Percentiles rank a stretch among this genome's conserved stretches.
phyloP scores from a whole-genome alignment of 169 alveolate genomes.

The Cryptosporidium ryanae region DNA sequence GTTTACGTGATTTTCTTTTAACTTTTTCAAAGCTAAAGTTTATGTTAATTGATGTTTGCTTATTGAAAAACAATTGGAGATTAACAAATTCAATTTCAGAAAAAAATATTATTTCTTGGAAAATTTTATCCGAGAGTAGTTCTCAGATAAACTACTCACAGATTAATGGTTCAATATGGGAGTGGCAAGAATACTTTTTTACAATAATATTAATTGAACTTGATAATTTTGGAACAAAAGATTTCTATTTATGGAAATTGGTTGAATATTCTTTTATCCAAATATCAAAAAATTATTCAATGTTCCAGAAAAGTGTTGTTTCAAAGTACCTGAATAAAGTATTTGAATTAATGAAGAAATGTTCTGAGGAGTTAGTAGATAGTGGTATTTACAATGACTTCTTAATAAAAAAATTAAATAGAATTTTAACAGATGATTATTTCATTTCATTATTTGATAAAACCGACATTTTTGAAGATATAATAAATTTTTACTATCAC shows the following conservation, averaged over 20 bases:
- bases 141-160: not conserved
- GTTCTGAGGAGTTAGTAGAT: conserved; percentile 19
- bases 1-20: conserved; percentile 34
- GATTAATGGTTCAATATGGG: no score
- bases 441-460: conserved; percentile 13
- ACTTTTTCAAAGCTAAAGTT: conserved; percentile 32
- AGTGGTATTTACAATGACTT: conserved; percentile 17
- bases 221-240: conserved; percentile 13
- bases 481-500: conserved; percentile 7
- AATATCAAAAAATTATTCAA: not conserved
- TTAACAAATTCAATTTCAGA: not conserved
- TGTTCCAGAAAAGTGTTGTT: not conserved
- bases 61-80: conserved; percentile 3
- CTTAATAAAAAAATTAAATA: conserved; percentile 28
- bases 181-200: not conserved
- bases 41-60: conserved; percentile 9
- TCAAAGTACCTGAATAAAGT: not conserved
- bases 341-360: conserved; percentile 15
- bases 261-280: conserved; percentile 10
- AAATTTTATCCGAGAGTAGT: not conserved
- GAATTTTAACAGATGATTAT: conserved; percentile 14
- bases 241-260: conserved; percentile 36
- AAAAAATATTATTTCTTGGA: not conserved
- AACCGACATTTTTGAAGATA: not conserved
- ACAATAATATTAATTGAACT: conserved; percentile 9